These are phyloP conservation scores for Phytophthora sansomeana DNA, from an alignment of 352 stramenopile genomes.

Conservation along the genomic window DNA sequence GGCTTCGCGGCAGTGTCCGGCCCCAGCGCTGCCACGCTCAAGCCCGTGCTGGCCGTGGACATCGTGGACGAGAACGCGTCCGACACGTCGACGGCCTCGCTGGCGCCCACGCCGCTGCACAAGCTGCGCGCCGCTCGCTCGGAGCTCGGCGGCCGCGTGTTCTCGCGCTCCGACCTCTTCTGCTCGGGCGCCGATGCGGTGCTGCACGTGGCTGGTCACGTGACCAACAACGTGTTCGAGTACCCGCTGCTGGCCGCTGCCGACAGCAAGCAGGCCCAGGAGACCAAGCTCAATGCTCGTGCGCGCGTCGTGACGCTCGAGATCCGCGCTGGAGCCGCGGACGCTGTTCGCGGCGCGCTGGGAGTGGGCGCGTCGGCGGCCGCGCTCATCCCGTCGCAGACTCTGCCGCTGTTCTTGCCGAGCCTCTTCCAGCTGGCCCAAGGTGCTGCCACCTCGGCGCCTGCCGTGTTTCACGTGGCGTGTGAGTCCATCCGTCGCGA, in stretches of 20 bases:
- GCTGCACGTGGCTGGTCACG: slow-evolving; percentile 61
- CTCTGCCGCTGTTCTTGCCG: slow-evolving; percentile 77
- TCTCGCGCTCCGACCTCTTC: slow-evolving; percentile 56
- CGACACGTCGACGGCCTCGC: slow-evolving; percentile 40
- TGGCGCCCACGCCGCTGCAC: slow-evolving; percentile 20
- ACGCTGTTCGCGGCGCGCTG: slow-evolving; percentile 67
- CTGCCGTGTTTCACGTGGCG: slow-evolving; percentile 70
- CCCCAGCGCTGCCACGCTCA: slow-evolving; percentile 1
- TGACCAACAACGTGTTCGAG: slow-evolving; percentile 70
- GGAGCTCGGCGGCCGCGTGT: slow-evolving; percentile 42
- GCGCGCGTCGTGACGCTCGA: slow-evolving; percentile 72
- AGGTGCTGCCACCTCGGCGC: slow-evolving; percentile 28
- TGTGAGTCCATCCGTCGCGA: slow-evolving; percentile 65
- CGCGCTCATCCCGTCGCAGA: slow-evolving; percentile 74
- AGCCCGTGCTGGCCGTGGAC: slow-evolving; percentile 24
- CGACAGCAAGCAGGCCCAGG: slow-evolving; percentile 12
- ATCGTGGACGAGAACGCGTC: slow-evolving; percentile 37
- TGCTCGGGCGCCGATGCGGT: slow-evolving; percentile 65
- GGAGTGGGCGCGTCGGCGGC: slow-evolving; percentile 56
- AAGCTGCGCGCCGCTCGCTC: slow-evolving; percentile 14
- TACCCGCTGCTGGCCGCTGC: slow-evolving; percentile 55
- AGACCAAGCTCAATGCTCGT: slow-evolving; percentile 32
- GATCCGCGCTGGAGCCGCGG: slow-evolving; percentile 62
- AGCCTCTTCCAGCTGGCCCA: slow-evolving; percentile 72
- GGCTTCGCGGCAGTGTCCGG: slow-evolving; percentile 21